phyloP scores from a whole-genome alignment of 805 yeast genomes.

The Cyberlindnera bimundalis region DNA sequence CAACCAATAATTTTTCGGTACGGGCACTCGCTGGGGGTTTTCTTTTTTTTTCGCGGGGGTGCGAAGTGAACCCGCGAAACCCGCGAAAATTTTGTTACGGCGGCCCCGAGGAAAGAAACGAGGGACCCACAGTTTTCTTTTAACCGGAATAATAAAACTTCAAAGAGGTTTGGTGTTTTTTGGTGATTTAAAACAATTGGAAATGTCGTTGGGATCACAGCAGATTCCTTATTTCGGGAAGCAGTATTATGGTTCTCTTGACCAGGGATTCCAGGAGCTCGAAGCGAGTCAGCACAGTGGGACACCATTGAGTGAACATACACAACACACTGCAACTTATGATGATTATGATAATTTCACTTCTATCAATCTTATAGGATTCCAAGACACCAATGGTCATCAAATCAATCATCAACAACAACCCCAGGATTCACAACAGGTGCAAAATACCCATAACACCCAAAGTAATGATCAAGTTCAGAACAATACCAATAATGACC shows the following conservation, averaged over 20 bases:
- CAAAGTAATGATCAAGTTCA: constrained; percentile 16
- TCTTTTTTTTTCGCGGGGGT: too few species aligned
- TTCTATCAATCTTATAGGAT: constrained; percentile 19
- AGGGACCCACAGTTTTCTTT: too few species aligned
- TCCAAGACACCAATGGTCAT: constrained; percentile 8
- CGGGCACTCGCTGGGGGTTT: too few species aligned
- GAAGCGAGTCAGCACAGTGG: constrained; percentile 5
- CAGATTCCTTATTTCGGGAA: constrained; percentile 18
- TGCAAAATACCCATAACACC: not conserved
- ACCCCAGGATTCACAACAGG: constrained; percentile 2
- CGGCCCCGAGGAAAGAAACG: too few species aligned
- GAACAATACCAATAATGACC: constrained; percentile 9
- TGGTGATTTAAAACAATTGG: too few species aligned
- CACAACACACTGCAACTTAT: constrained; percentile 7
- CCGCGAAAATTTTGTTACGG: too few species aligned
- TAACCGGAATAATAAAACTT: too few species aligned
- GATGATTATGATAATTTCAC: constrained; percentile 23
- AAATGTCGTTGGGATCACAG: constrained; percentile 26
- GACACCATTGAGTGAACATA: constrained; percentile 5
- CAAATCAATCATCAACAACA: constrained; percentile 5
- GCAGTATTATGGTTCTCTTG: constrained; percentile 22
- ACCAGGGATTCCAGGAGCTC: constrained; percentile 21
- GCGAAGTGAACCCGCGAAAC: too few species aligned
- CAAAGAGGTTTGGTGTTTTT: too few species aligned
- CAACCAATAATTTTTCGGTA: too few species aligned